These are phyloP conservation scores for Mycosphaerella sp. DNA, from an alignment of 2,329 filamentous ascomycete genomes.

Conservation along the genomic window DNA sequence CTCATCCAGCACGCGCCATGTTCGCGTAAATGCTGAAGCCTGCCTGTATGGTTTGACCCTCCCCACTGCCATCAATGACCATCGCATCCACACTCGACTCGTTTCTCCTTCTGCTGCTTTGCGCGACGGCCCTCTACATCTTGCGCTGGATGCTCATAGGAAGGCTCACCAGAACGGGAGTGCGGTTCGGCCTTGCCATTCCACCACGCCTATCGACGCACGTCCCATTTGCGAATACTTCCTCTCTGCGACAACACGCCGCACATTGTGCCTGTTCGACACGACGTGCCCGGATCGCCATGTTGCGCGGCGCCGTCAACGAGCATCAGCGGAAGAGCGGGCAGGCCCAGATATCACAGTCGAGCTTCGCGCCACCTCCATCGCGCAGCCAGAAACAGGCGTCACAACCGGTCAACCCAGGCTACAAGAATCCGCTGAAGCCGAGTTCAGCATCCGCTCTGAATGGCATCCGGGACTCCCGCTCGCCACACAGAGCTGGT, in stretches of 20 bases:
- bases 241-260: slow-evolving; percentile 5
- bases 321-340: slow-evolving; percentile 35
- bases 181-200: slow-evolving; percentile 17
- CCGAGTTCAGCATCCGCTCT: slow-evolving; percentile 27
- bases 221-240: slow-evolving; percentile 6
- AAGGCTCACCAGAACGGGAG: slow-evolving; percentile 24
- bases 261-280: slow-evolving; percentile 3
- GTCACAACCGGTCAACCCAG: slow-evolving; percentile 18
- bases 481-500: slow-evolving; percentile 14
- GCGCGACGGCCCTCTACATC: slow-evolving; percentile 14
- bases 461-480: slow-evolving; percentile 23
- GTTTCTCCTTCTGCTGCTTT: slow-evolving; percentile 10
- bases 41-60: no score
- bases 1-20: not conserved
- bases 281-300: slow-evolving; percentile 23
- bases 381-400: slow-evolving; percentile 43
- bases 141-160: slow-evolving; percentile 30
- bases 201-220: slow-evolving; percentile 12
- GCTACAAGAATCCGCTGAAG: slow-evolving; percentile 33
- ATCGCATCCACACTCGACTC: slow-evolving; percentile 1
- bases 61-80: slow-evolving; percentile 1
- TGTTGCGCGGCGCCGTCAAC: slow-evolving; percentile 41
- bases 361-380: slow-evolving; percentile 54
- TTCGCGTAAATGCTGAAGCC: not conserved
- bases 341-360: slow-evolving; percentile 40